phyloP scores from a whole-genome alignment of 75 land plant genomes.

The Sequoiadendron giganteum region DNA sequence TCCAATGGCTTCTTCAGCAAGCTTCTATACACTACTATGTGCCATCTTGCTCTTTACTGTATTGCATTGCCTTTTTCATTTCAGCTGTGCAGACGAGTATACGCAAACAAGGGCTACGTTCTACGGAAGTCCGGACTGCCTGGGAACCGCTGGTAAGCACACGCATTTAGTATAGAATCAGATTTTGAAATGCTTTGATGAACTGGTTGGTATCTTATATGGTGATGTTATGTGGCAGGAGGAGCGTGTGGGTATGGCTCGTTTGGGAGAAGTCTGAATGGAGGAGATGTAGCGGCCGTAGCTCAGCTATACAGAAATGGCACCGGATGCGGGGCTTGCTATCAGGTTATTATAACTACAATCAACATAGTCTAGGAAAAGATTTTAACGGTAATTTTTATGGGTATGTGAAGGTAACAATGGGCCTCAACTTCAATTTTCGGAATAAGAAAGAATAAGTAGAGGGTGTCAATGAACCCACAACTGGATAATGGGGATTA shows the following conservation, averaged over 20 bases:
- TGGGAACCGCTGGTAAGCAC: slow-evolving; percentile 1
- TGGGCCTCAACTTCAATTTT: too few relatives aligned
- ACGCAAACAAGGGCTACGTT: slow-evolving; percentile 9
- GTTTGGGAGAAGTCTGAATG: slow-evolving; percentile 57
- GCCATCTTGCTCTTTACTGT: neutral
- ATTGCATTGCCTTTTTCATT: neutral
- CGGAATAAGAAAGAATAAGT: too few relatives aligned
- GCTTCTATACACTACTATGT: neutral
- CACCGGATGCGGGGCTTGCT: slow-evolving; percentile 82
- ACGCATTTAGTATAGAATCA: neutral
- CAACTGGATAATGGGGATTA: too few relatives aligned
- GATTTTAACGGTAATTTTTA: too few relatives aligned
- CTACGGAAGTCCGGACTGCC: slow-evolving; percentile 20
- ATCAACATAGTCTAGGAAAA: too few relatives aligned
- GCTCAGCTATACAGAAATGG: slow-evolving; percentile 61
- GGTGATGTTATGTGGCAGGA: slow-evolving; percentile 16
- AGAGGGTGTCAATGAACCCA: too few relatives aligned
- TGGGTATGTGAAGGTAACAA: too few relatives aligned
- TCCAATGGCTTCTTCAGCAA: neutral
- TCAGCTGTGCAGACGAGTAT: neutral
- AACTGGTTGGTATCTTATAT: neutral
- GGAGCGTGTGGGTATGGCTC: slow-evolving; percentile 69
- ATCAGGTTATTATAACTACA: slow-evolving; percentile 33
- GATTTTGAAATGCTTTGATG: neutral
- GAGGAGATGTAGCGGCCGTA: slow-evolving; percentile 61